These are phyloP conservation scores for Ceratobasidium papillatum DNA, from an alignment of 1,284 basidiomycete genomes.

Conservation along the genomic window DNA sequence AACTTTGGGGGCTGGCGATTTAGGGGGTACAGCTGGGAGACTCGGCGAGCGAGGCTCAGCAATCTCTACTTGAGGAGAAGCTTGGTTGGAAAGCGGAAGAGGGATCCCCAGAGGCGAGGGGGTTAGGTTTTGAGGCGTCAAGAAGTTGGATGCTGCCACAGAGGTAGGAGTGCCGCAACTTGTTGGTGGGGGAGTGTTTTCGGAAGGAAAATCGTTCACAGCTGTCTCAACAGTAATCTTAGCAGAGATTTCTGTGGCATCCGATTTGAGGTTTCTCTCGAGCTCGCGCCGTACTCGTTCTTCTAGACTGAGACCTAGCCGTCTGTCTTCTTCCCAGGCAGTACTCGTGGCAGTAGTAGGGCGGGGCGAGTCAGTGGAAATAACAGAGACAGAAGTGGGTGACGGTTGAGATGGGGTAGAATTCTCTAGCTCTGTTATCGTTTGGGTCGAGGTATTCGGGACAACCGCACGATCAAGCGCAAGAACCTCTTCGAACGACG, in stretches of 20 bases:
- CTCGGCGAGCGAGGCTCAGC: background rate
- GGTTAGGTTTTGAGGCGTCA: constrained; percentile 35
- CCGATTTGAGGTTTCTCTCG: constrained; percentile 18
- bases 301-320: constrained; percentile 29
- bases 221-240: background rate
- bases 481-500: constrained; percentile 37
- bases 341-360: background rate
- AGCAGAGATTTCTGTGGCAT: background rate
- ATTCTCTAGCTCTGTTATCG: background rate
- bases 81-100: background rate
- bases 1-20: background rate
- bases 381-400: background rate
- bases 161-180: constrained; percentile 26
- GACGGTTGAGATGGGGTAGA: background rate
- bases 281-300: constrained; percentile 31
- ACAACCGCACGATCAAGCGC: constrained; percentile 12
- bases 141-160: constrained; percentile 27
- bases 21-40: constrained; percentile 6
- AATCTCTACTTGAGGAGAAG: background rate
- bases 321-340: constrained; percentile 33
- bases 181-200: background rate
- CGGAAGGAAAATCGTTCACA: background rate
- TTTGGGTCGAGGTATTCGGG: background rate
- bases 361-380: background rate
- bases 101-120: constrained; percentile 3